phyloP scores from a whole-genome alignment of 768 basidiomycete genomes.

The Tulasnella sp. region DNA sequence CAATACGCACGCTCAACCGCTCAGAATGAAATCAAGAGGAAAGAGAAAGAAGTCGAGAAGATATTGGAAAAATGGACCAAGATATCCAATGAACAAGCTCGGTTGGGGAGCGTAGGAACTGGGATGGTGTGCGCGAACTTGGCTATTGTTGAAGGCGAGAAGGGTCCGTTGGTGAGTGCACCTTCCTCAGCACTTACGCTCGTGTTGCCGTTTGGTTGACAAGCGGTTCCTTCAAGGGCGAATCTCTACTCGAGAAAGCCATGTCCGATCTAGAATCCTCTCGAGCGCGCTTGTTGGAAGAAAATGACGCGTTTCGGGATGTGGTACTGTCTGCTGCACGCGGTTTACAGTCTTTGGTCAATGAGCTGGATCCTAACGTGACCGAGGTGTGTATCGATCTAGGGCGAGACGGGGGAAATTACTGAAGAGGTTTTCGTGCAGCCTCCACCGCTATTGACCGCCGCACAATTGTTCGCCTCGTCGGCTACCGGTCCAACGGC shows the following conservation, averaged over 20 bases:
- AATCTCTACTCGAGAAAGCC: conserved; percentile 64
- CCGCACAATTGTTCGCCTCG: conserved; percentile 16
- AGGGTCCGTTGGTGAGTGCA: conserved; percentile 28
- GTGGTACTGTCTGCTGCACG: conserved; percentile 67
- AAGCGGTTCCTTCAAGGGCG: conserved; percentile 44
- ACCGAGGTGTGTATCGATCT: conserved; percentile 3
- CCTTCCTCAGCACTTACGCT: background rate
- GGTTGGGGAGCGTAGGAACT: conserved; percentile 53
- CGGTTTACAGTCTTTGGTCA: conserved; percentile 53
- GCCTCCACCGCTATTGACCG: conserved; percentile 25
- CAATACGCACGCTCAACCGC: conserved; percentile 73
- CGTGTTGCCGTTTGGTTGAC: background rate
- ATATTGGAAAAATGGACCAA: conserved; percentile 76
- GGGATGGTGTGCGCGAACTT: conserved; percentile 53
- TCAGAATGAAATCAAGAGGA: conserved; percentile 74
- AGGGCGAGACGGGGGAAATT: background rate
- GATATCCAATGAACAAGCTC: conserved; percentile 67
- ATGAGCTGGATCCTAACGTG: conserved; percentile 41
- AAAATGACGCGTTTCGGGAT: conserved; percentile 64
- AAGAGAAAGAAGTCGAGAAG: conserved; percentile 77
- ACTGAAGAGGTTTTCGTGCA: background rate
- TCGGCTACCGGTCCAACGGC: background rate
- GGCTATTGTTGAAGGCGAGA: conserved; percentile 5
- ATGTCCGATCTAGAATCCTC: conserved; percentile 75
- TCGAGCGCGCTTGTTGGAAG: conserved; percentile 61